phyloP scores from a whole-genome alignment of 768 basidiomycete genomes.

The Boletus huronensis region DNA sequence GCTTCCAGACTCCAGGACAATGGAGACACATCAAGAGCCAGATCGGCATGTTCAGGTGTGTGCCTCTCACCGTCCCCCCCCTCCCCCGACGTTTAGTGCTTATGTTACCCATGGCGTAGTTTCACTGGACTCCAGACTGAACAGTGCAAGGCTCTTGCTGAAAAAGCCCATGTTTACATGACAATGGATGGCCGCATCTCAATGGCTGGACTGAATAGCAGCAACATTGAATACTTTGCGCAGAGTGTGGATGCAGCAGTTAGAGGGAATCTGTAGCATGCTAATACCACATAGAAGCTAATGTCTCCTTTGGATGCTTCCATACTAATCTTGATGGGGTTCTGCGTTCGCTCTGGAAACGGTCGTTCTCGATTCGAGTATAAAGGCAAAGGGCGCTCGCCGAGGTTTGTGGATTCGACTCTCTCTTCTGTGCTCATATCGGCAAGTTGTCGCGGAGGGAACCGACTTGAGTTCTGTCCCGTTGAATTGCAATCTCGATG shows the following conservation, averaged over 20 bases:
- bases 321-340: conserved; percentile 22
- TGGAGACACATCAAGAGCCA: conserved; percentile 96
- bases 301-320: conserved; percentile 18
- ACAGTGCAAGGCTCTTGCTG: conserved; percentile 79
- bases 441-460: background rate
- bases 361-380: conserved; percentile 15
- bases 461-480: too few species aligned
- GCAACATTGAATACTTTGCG: conserved; percentile 89
- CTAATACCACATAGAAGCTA: conserved; percentile 25
- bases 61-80: conserved; percentile 1
- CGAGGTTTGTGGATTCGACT: conserved; percentile 16
- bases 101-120: conserved; percentile 35
- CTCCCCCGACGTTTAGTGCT: background rate
- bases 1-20: conserved; percentile 85
- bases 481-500: conserved; percentile 21
- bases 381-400: conserved; percentile 10
- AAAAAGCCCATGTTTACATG: conserved; percentile 91
- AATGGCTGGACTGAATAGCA: conserved; percentile 85
- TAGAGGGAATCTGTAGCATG: conserved; percentile 62
- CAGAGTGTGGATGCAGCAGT: conserved; percentile 82
- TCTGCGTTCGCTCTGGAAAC: conserved; percentile 12
- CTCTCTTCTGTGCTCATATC: background rate
- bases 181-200: conserved; percentile 91
- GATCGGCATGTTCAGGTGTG: conserved; percentile 96
- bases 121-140: conserved; percentile 81